Base-by-base conservation (phyloP, 805 yeast genomes). In the Yarrowia sp. region DNA sequence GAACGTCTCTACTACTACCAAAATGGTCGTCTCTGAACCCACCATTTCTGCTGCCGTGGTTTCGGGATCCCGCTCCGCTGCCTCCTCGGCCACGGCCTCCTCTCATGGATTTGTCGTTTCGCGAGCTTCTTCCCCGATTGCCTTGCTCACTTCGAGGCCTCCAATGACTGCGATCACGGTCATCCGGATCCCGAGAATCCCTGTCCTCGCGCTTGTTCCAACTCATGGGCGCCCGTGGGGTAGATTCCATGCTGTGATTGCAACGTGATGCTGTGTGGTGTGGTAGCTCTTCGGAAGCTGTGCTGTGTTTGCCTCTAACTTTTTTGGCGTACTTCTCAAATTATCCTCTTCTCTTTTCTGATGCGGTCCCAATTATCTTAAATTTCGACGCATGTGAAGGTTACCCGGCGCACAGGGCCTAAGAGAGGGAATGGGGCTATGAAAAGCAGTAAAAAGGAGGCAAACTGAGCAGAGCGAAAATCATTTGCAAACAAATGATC, bases 151-250 rank as follows among this genome's bases (percentile, higher is more conserved):
- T 12, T 26, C 36, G 35, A 12, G 52, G 41, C 9, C 58, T 22
- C 58, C 58, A 51, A 30, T 33, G 30, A 12, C 30, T n/a, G 40
- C 58, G 40, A 16, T 33, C 58, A 17, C 58, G 58, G 41, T 48
- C 54, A n/a, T 51, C 58, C 10, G 41, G 24, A 12, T 51, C 41
- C 7, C 58, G 5, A 2, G 40, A 4, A 16, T 32, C 41, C 58
- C 41, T 21, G 30, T 51, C 58, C 32, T 51, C 58, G 16, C 58
- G 58, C 21, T 51, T 51, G 30, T n/a, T 35, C 58, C 58, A 51
- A 9, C 58, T 51, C 58, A 51, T 51, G 40, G 58, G 58, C 21
- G 40, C 41, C 30, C 58, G 40, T n/a, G 58, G 58, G 28, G 58
- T 35, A 10, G 58, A n/a, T 22, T 51, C 58, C 58, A 51, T 51